Conservation (phyloP, 768 basidiomycete genomes). For the Holtermanniella nyarrowii region DNA sequence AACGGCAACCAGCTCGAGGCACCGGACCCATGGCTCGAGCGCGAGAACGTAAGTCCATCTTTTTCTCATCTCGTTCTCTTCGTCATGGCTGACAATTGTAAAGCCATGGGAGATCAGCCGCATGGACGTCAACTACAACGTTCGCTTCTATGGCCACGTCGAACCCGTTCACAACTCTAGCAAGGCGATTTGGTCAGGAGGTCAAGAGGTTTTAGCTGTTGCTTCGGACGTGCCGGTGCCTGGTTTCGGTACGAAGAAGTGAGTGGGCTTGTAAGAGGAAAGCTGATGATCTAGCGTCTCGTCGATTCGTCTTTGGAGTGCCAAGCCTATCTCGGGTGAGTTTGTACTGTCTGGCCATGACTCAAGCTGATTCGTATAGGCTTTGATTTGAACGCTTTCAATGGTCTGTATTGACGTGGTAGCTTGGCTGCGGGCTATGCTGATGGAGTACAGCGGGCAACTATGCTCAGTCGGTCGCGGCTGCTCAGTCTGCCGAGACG, state of each 20-base stretch:
- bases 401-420: conserved; percentile 48
- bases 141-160: conserved; percentile 80
- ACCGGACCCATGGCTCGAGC: conserved; percentile 45
- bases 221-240: conserved; percentile 95
- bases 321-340: conserved; percentile 50
- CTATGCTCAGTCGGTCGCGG: conserved; percentile 79
- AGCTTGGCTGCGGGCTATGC: background rate
- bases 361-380: conserved; percentile 42
- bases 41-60: conserved; percentile 27
- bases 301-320: conserved; percentile 47
- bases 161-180: conserved; percentile 49
- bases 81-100: background rate
- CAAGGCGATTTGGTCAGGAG: conserved; percentile 52
- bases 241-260: conserved; percentile 44
- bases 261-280: background rate
- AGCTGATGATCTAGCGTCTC: background rate
- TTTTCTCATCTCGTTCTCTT: background rate
- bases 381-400: conserved; percentile 94
- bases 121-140: conserved; percentile 54
- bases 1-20: conserved; percentile 43
- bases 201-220: conserved; percentile 84
- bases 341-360: background rate
- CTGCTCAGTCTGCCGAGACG: conserved; percentile 79
- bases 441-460: conserved; percentile 59
- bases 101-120: conserved; percentile 41